These are phyloP conservation scores for Saccharum spontaneum DNA, from an alignment of 176 grass and related monocot genomes.

Conservation along the genomic window DNA sequence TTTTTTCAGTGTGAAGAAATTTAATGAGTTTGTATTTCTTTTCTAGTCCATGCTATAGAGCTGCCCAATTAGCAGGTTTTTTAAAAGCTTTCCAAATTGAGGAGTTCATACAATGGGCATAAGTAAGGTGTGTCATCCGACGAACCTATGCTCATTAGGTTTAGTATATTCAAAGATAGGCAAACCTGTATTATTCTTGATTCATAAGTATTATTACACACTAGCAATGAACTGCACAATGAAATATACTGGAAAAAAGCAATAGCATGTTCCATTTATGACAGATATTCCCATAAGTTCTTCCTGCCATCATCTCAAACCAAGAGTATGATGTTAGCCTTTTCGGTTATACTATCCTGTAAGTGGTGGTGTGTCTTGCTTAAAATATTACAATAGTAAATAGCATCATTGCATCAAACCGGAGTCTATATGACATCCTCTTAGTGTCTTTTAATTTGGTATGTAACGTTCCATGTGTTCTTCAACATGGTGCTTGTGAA, in stretches of 20 bases:
- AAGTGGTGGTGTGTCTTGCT: background rate
- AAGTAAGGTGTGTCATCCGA: background rate
- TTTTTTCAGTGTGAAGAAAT: background rate
- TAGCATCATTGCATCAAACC: slow-evolving; percentile 32
- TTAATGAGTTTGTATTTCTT: background rate
- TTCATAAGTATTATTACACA: background rate
- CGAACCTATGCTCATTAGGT: slow-evolving; percentile 2
- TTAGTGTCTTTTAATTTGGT: background rate
- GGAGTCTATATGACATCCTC: background rate
- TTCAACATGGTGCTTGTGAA: background rate
- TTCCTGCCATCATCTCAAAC: background rate
- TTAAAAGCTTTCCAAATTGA: background rate
- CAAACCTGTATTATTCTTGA: background rate
- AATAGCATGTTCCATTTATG: background rate
- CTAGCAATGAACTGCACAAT: background rate
- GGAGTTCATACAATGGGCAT: background rate
- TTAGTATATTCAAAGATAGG: background rate
- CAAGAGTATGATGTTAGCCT: background rate
- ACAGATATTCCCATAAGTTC: background rate
- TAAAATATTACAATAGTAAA: background rate
- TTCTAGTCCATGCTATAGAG: background rate
- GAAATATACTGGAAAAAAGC: background rate
- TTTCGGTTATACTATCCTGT: background rate
- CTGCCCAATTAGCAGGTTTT: background rate
- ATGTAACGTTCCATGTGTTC: background rate